Percentiles rank a stretch among this genome's conserved stretches.
Conservation (phyloP, 345 rosid species). For the Bruguiera parviflora region DNA sequence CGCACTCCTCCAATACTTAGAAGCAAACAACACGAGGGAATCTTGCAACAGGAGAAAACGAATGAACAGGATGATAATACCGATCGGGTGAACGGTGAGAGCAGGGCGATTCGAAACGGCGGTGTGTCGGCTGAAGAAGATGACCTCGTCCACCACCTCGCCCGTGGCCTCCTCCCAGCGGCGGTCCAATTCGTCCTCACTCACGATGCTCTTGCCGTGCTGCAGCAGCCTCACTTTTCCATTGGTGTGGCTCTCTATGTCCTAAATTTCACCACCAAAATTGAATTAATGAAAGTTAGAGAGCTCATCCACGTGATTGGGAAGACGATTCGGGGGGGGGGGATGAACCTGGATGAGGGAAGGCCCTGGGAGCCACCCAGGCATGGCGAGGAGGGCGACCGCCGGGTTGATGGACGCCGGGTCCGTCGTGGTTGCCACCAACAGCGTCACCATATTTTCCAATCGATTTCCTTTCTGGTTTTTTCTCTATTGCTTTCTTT, state of each 20-base stretch:
- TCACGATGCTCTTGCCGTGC: conserved; percentile 58
- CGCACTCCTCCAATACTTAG: not conserved
- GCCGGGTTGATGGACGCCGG: conserved; percentile 96
- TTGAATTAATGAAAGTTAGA: not conserved
- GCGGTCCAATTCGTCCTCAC: conserved; percentile 70
- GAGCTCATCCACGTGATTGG: not conserved
- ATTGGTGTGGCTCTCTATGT: conserved; percentile 51
- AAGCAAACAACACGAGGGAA: not conserved
- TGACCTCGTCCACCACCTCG: conserved; percentile 72
- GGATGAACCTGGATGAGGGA: conserved; percentile 35
- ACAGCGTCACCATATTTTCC: conserved; percentile 58
- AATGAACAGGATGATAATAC: conserved; percentile 22
- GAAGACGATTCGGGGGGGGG: too few relatives aligned
- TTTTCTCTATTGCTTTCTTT: too few relatives aligned
- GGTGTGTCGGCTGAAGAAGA: conserved; percentile 88
- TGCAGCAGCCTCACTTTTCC: conserved; percentile 58
- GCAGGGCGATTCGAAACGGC: conserved; percentile 94
- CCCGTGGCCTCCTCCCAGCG: conserved; percentile 87
- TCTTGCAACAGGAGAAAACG: not conserved
- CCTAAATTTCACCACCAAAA: conserved; percentile 24
- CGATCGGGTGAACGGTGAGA: conserved; percentile 83
- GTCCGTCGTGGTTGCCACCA: conserved; percentile 74
- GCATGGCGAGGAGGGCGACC: conserved; percentile 59
- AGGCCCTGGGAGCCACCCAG: conserved; percentile 59
- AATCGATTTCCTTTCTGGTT: too few relatives aligned